A percentile compares a stretch with the other conserved stretches of the same genome.
Evolutionary conservation across 306 rosid species (phyloP).

Genomic region (Rubus parviflorus): DNA sequence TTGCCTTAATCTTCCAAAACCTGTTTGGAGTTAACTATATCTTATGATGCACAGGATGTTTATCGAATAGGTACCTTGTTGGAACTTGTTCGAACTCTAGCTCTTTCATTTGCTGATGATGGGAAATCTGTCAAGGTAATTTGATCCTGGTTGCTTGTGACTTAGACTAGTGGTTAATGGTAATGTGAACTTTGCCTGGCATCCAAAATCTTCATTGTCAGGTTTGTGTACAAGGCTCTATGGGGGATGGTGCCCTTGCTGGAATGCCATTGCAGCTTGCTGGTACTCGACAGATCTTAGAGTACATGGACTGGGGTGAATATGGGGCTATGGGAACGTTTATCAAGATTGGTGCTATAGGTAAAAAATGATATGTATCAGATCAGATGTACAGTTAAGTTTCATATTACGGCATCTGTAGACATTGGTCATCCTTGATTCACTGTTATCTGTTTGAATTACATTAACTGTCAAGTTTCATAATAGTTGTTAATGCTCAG

Average conservation of each 20-base stretch:
- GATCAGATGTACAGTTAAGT: slow-evolving; percentile 6
- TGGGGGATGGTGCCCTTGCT: slow-evolving; percentile 97
- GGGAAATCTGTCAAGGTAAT: slow-evolving; percentile 88
- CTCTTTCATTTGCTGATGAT: slow-evolving; percentile 94
- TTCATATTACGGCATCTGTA: slow-evolving; percentile 18
- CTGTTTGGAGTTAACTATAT: slow-evolving; percentile 36
- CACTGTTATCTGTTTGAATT: not conserved
- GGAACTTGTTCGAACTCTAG: slow-evolving; percentile 82
- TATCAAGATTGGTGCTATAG: slow-evolving; percentile 86
- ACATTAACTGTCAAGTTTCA: no score
- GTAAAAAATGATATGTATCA: slow-evolving; percentile 38
- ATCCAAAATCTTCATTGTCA: slow-evolving; percentile 29
- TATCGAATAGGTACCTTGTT: slow-evolving; percentile 93
- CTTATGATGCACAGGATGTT: slow-evolving; percentile 73
- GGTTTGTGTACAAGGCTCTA: slow-evolving; percentile 99
- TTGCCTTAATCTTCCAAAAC: slow-evolving; percentile 12
- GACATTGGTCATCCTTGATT: slow-evolving; percentile 22
- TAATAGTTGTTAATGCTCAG: not conserved
- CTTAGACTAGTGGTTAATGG: not conserved
- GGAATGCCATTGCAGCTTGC: slow-evolving; percentile 99
- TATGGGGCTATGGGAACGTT: slow-evolving; percentile 84
- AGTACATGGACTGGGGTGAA: slow-evolving; percentile 99
- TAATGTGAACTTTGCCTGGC: slow-evolving; percentile 12
- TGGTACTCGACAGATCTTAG: slow-evolving; percentile 79
- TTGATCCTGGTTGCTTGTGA: slow-evolving; percentile 24